Evolutionary conservation across 2,329 filamentous ascomycete genomes (phyloP), one percentile per base, ranked within the genome.

Genomic region (Zasmidium angulare): DNA sequence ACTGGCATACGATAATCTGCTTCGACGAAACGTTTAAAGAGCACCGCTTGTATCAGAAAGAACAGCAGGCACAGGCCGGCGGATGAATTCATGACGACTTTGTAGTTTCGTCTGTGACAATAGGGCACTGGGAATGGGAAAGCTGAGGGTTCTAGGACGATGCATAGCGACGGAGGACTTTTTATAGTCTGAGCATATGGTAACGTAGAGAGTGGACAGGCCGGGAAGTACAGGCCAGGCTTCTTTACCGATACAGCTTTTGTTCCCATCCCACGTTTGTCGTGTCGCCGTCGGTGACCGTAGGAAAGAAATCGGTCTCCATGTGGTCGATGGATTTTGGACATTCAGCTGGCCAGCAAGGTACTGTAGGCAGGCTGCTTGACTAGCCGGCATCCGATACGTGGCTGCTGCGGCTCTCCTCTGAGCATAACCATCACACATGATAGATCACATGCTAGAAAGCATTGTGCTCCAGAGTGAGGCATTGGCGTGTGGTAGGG

Each of bases 41-140:
- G 20, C 23, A 49, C 46, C 20, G 46, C 46, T 49, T 49, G 46
- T 49, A 50, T 26, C 49, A 50, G 49, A 20, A 49, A 20, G 23
- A 24, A 50, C 49, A 50, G 23, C 24, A 26, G 26, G 49, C 22
- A 50, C 23, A 43, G 36, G 36, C 36, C 36, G 26, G 36, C 36
- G 36, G 36, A 50, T 50, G 49, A 50, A 29, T 23, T 50, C 49
- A 50, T 19, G 49, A 50, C 49, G 49, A 19, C 49, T 50, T 29
- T 26, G n/a, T 43, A 29, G 49, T 26, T 50, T 50, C 49, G 19
- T 26, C 49, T 50, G 22, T 19, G 7, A 50, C 49, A 50, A n/a
- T 29, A 24, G 21, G 23, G 49, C 22, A 21, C 23, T 50, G 29
- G 29, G 29, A 36, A 7, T 36, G 29, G n/a, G n/a, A n/a, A n/a